Percentiles rank a stretch among this genome's conserved stretches.
phyloP scores from a whole-genome alignment of 2,329 filamentous ascomycete genomes.

The Aaosphaeria arxii region DNA sequence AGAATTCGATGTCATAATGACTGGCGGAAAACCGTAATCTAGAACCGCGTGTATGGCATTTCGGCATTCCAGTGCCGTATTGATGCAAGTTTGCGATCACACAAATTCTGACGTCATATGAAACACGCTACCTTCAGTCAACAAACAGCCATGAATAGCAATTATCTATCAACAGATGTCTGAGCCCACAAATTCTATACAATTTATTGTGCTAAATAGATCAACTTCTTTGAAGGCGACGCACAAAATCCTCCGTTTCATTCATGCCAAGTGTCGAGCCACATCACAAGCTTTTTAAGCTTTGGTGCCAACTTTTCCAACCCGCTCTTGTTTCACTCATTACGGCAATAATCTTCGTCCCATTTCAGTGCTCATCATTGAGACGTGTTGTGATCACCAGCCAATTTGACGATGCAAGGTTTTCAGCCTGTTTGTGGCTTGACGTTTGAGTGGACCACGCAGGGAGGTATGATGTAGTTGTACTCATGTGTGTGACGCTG shows the following conservation, averaged over 20 bases:
- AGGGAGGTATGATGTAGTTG: conserved; percentile 13
- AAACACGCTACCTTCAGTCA: no score
- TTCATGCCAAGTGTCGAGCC: background rate
- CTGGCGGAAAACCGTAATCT: no score
- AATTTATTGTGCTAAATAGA: no score
- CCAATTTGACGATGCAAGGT: conserved; percentile 10
- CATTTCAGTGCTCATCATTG: background rate
- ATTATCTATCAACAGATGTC: no score
- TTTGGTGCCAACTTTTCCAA: conserved; percentile 6
- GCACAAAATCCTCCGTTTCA: background rate
- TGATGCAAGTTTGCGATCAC: no score
- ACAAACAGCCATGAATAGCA: no score
- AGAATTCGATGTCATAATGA: no score
- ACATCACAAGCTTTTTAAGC: conserved; percentile 7
- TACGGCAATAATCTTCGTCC: conserved; percentile 7
- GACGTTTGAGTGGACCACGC: conserved; percentile 1
- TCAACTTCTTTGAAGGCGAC: no score
- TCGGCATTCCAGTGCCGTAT: no score
- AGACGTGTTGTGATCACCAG: background rate
- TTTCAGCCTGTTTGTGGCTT: conserved; percentile 30
- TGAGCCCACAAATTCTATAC: no score
- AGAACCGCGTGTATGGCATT: no score
- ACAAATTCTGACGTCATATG: no score
- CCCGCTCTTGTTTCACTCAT: conserved; percentile 6
- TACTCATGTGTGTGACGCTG: background rate